Base-by-base conservation (phyloP, 2,329 filamentous ascomycete species). In the Xylaria sp. region DNA sequence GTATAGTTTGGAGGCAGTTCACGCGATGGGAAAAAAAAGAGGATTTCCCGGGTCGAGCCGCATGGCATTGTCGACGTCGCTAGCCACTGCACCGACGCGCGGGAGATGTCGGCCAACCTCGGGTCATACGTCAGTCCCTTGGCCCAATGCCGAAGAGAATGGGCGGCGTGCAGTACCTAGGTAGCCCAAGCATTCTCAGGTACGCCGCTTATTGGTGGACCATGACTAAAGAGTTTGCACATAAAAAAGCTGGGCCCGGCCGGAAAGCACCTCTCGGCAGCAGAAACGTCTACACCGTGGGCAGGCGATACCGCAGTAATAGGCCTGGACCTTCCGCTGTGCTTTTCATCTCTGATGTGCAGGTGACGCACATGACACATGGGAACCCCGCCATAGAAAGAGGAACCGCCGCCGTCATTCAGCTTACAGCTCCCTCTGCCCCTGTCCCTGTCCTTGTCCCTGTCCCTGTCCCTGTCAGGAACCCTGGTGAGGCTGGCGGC, bases 41-140 rank as follows among this genome's bases (percentile, higher is more conserved):
- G 73, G 75, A 79, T 79, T 79, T 79, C 64, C 76, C 78, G 77
- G 77, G 76, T 78, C 70, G 67, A 73, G 73, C 67, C 72, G 63
- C 55, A 58, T 60, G 18, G 61, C 37, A 63, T 58, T 58, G 6
- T 56, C 37, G 50, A 28, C 44, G 48, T 67, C 63, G 64, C 46
- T 63, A 34, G 28, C 10, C 57, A 69, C 64, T 75, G 67, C 73
- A 69, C 73, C 73, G 74, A 77, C 67, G 69, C 77, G 78, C 77
- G 78, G 77, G 73, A 75, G 69, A 76, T 76, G 70, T 75, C 78
- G 78, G 76, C 72, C 65, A 74, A 66, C 57, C 61, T 72, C 69
- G 66, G 70, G 3, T 62, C 59, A 69, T 73, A 74, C 73, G 73
- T 76, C 73, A 77, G 23, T 25, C 23, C 1, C 71, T 69, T 12